A percentile compares a stretch with the other conserved stretches of the same genome.
These are phyloP conservation scores for Coprinopsis marcescibilis DNA, from an alignment of 768 basidiomycete genomes.

Conservation along the genomic window DNA sequence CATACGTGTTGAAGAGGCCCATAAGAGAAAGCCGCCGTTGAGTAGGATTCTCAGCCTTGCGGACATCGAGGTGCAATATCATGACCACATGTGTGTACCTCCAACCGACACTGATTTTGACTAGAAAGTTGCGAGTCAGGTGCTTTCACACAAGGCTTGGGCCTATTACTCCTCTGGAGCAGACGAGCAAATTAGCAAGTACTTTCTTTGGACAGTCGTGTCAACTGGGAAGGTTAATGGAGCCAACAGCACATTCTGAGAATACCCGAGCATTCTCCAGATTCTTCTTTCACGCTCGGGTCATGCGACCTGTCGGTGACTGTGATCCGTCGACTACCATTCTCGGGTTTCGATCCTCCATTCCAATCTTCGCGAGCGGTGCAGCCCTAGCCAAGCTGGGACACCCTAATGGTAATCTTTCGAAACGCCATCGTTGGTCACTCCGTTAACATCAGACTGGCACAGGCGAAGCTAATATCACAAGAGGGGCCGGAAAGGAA, in stretches of 20 bases:
- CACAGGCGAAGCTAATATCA: conserved; percentile 79
- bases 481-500: conserved; percentile 56
- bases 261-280: conserved; percentile 78
- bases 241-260: conserved; percentile 47
- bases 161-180: conserved; percentile 85
- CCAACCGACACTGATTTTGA: not conserved
- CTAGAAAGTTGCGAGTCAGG: conserved; percentile 64
- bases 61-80: conserved; percentile 69
- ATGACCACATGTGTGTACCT: conserved; percentile 1
- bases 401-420: conserved; percentile 60
- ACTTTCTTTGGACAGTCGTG: not conserved
- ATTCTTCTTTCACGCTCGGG: conserved; percentile 82
- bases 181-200: conserved; percentile 76
- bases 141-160: conserved; percentile 68
- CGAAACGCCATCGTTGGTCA: not conserved
- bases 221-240: conserved; percentile 1
- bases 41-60: conserved; percentile 64
- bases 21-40: conserved; percentile 57
- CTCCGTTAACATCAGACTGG: not conserved
- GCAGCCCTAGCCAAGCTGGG: conserved; percentile 84
- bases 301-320: conserved; percentile 61
- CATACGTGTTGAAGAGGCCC: conserved; percentile 57
- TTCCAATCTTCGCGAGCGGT: conserved; percentile 81
- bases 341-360: conserved; percentile 61
- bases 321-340: conserved; percentile 70